Evolutionary conservation across 768 basidiomycete species (phyloP).

Genomic region (Boletus barrowsii): DNA sequence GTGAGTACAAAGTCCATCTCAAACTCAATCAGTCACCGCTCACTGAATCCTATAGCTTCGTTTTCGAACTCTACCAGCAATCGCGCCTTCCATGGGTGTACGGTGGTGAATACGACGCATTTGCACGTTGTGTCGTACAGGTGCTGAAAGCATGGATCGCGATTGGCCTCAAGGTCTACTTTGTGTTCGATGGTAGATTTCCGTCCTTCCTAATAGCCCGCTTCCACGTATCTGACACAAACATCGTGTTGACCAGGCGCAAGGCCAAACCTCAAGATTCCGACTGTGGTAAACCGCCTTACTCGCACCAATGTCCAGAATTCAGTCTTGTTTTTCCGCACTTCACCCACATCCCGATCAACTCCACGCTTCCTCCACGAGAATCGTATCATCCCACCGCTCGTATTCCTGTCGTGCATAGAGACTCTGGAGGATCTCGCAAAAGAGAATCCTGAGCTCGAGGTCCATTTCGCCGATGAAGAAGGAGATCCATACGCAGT

Average conservation of each 20-base stretch:
- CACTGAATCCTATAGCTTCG: constrained; percentile 50
- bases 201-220: constrained; percentile 16
- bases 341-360: constrained; percentile 61
- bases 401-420: constrained; percentile 56
- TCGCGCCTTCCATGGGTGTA: constrained; percentile 79
- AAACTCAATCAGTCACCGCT: constrained; percentile 2
- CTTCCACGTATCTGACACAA: not conserved
- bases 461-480: constrained; percentile 72
- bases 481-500: constrained; percentile 86
- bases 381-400: constrained; percentile 71
- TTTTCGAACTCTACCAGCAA: constrained; percentile 61
- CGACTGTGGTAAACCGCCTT: constrained; percentile 59
- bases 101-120: constrained; percentile 73
- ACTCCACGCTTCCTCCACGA: constrained; percentile 68
- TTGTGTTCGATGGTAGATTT: constrained; percentile 77
- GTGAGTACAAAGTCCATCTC: constrained; percentile 47
- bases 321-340: constrained; percentile 76
- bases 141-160: constrained; percentile 67
- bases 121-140: constrained; percentile 43
- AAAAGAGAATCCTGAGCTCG: constrained; percentile 36
- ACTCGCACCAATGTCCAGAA: constrained; percentile 57
- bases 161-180: constrained; percentile 60
- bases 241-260: constrained; percentile 46
- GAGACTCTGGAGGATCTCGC: constrained; percentile 46
- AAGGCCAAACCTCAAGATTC: constrained; percentile 67